A percentile compares a stretch with the other conserved stretches of the same genome.
These are phyloP conservation scores for Tuber brumale DNA, from an alignment of 495 filamentous ascomycete genomes.

Conservation along the genomic window DNA sequence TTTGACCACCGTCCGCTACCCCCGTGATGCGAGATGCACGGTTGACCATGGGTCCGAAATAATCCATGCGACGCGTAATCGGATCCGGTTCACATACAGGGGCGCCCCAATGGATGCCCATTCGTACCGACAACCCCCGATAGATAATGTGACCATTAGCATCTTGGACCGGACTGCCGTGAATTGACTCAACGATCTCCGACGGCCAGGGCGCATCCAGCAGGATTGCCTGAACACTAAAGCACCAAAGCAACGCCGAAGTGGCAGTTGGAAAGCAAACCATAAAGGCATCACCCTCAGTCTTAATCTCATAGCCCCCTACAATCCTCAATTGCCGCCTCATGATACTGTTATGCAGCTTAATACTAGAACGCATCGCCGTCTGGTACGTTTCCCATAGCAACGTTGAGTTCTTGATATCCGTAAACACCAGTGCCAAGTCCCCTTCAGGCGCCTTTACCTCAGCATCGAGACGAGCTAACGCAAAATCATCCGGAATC, in stretches of 20 bases:
- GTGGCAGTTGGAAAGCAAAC: conserved; percentile 95
- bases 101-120: conserved; percentile 93
- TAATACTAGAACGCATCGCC: conserved; percentile 92
- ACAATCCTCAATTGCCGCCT: conserved; percentile 86
- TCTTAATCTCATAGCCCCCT: conserved; percentile 98
- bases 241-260: conserved; percentile 88
- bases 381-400: conserved; percentile 95
- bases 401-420: conserved; percentile 96
- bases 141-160: conserved; percentile 85
- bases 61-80: conserved; percentile 96
- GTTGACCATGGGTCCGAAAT: conserved; percentile 99
- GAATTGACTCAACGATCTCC: conserved; percentile 80
- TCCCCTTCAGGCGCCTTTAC: conserved; percentile 85
- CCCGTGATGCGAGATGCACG: conserved; percentile 86
- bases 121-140: conserved; percentile 84
- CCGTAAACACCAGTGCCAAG: conserved; percentile 90
- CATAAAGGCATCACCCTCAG: conserved; percentile 99
- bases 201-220: conserved; percentile 86
- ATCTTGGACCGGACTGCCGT: conserved; percentile 74
- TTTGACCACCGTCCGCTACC: conserved; percentile 94
- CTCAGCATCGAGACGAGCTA: conserved; percentile 67
- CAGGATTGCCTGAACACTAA: conserved; percentile 81
- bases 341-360: conserved; percentile 92
- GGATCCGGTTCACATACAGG: conserved; percentile 94
- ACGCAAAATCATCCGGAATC: conserved; percentile 65